A percentile compares a stretch with the other conserved stretches of the same genome.
Evolutionary conservation across 768 basidiomycete genomes (phyloP).

Genomic region (Lepiota brunneoincarnata): DNA sequence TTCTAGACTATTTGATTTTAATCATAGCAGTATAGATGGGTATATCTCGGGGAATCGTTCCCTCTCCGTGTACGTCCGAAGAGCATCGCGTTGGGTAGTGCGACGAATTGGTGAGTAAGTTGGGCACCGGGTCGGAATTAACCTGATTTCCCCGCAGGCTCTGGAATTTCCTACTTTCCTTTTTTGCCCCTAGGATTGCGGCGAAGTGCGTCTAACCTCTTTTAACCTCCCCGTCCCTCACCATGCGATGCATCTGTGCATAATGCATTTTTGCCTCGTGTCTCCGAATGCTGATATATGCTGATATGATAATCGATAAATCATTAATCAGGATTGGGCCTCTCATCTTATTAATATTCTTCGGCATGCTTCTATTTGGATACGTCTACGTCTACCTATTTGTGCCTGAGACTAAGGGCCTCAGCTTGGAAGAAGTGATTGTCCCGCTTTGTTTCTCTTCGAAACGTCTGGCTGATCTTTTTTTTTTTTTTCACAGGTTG

Average conservation of each 20-base stretch:
- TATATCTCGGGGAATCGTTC: constrained; percentile 77
- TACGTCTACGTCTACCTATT: constrained; percentile 72
- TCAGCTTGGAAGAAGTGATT: constrained; percentile 67
- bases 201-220: constrained; percentile 32
- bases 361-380: constrained; percentile 68
- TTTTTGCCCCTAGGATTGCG: constrained; percentile 70
- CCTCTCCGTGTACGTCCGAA: constrained; percentile 79
- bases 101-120: constrained; percentile 34
- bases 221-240: not conserved
- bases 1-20: not conserved
- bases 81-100: constrained; percentile 72
- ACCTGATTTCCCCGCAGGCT: constrained; percentile 42
- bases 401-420: constrained; percentile 80
- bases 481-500: constrained; percentile 41
- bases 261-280: not conserved
- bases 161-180: constrained; percentile 75
- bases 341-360: constrained; percentile 74
- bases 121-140: not conserved
- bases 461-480: not conserved
- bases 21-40: constrained; percentile 40
- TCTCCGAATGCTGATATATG: not conserved
- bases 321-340: constrained; percentile 56
- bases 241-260: not conserved
- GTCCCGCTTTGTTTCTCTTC: not conserved
- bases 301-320: not conserved